Percentiles rank a stretch among this genome's conserved stretches.
Evolutionary conservation across 148 eudicot genomes (phyloP).

Genomic region (Camellia lanceoleosa): DNA sequence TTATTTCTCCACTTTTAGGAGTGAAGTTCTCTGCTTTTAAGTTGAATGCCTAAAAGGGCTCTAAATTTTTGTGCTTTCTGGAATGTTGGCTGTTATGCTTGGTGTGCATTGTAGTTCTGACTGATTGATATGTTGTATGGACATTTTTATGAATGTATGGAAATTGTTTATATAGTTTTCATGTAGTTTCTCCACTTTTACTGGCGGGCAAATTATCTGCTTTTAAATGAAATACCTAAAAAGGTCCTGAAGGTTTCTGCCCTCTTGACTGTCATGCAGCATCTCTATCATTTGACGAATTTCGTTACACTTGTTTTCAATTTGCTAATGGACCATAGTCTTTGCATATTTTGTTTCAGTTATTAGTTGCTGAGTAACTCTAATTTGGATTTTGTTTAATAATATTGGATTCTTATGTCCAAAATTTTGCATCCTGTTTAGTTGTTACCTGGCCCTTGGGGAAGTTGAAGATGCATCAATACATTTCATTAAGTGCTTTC

Average conservation of each 20-base stretch:
- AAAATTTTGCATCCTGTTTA: conserved; percentile 18
- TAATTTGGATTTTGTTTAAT: not conserved
- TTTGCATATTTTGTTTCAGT: not conserved
- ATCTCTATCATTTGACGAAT: not conserved
- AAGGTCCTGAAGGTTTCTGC: not conserved
- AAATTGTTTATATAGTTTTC: not conserved
- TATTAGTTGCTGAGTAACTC: not conserved
- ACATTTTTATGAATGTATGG: not conserved
- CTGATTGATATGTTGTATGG: not conserved
- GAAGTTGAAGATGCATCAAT: conserved; percentile 65
- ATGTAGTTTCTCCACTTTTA: not conserved
- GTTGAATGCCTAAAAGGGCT: not conserved
- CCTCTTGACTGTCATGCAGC: not conserved
- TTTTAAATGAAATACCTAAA: not conserved
- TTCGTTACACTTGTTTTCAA: not conserved
- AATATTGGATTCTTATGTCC: not conserved
- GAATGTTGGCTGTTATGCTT: not conserved
- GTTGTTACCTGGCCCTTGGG: conserved; percentile 94
- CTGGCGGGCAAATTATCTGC: not conserved
- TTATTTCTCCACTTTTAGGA: not conserved
- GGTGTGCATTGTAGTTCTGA: not conserved
- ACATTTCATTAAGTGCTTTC: conserved; percentile 68
- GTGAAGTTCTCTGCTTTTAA: not conserved
- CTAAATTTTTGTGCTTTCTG: not conserved
- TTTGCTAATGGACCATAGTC: not conserved